Evolutionary conservation across 2,329 filamentous ascomycete species (phyloP), one percentile per base, ranked within the genome.

Genomic region (Thyridium curvatum): DNA sequence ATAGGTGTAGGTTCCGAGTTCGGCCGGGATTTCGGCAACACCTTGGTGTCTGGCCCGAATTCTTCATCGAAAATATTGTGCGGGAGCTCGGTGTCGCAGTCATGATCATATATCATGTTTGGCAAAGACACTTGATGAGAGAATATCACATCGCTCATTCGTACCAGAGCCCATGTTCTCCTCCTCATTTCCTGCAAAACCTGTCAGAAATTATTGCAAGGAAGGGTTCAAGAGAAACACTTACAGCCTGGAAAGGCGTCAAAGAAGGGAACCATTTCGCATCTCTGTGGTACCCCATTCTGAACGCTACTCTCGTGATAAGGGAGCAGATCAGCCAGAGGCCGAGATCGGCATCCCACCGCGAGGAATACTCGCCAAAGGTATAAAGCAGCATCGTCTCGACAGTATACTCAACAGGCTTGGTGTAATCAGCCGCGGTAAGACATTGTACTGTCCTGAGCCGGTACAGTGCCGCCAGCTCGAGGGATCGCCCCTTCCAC

Each of bases 61-160:
- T 91, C 86, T 45, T 90, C 84, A 49, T 93, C 86, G 54, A 86
- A 86, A 13, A 91, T 73, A 52, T 91, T 93, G 41, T 80, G 77
- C 1, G 86, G 86, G 6, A 86, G 63, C 49, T 83, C 73, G 0
- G 85, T 83, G 52, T 93, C 87, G 40, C 80, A 88, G 53, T 89
- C 82, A 35, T 83, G 72, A 12, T 83, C 74, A 45, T 84, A 77
- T 18, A 90, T 81, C 72, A 90, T 88, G 44, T 64, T 74, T 4
- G 76, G 75, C 15, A 80, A 55, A n/a, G 73, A 77, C 3, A 79
- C 69, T 52, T 88, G 84, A 44, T 86, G 84, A 1, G 86, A 91
- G 52, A 90, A 87, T 40, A 89, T 69, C 10, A 86, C 71, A 55
- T 93, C 86, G 18, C 77, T 72, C 62, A 86, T 83, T 39, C 84